Base-by-base conservation (phyloP, 2,329 filamentous ascomycete genomes). In the Chrysoporthe puriensis region DNA sequence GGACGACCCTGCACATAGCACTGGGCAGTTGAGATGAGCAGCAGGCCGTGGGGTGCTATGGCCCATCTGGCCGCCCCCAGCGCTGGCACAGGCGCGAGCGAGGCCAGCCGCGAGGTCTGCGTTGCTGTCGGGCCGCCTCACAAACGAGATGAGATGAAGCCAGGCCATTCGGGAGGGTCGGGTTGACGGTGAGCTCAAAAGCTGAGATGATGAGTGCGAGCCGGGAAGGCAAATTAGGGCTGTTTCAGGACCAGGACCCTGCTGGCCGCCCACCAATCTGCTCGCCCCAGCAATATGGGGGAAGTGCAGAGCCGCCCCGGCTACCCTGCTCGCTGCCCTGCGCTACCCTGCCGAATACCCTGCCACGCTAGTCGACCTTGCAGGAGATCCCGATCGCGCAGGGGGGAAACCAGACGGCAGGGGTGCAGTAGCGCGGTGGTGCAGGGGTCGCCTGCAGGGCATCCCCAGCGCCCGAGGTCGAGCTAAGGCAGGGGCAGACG, bases 161-260 rank as follows among this genome's bases (percentile, higher is more conserved):
- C 48, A 32, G 11, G 26, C n/a, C 48, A 5, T 26, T 26, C 48
- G n/a, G 48, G 11, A 4, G 21, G 18, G n/a, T 32, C 61, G 26
- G 56, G 61, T n/a, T 21, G 54, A 32, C 18, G 16, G 18, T 26
- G 48, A 57, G 58, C 43, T 46, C 21, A 60, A 26, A 36, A 63
- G 62, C 56, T 57, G 21, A 34, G 18, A 40, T 56, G 62, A 52
- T 52, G 54, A 62, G 57, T 26, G 44, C 21, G n/a, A 48, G 58
- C 34, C 61, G 61, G 50, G 40, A 40, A 36, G 58, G 56, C 46
- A 69, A 65, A 65, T 69, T 67, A 65, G 62, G 16, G 40, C 43
- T 61, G 68, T 70, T 70, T 70, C 68, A 70, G 66, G 68, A 63
- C 54, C 66, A 61, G 42, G 63, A 48, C 63, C 56, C 63, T 59